Base-by-base conservation (phyloP, 2,329 filamentous ascomycete species). In the Exophiala xenobiotica region DNA sequence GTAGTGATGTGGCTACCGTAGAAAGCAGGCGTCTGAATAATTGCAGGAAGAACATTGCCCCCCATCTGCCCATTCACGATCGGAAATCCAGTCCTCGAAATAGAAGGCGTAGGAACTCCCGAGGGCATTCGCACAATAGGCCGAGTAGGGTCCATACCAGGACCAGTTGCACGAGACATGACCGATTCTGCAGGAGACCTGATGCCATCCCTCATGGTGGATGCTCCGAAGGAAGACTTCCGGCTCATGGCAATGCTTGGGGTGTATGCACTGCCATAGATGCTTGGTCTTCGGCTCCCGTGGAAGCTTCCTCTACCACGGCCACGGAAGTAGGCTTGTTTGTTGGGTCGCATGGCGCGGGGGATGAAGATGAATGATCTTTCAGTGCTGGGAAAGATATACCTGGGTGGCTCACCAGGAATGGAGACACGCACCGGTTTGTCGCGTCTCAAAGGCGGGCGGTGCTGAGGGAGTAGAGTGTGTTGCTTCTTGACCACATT, bases 341-440 rank as follows among this genome's bases (percentile, higher is more conserved):
- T 90, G 67, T 96, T 96, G 11, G 93, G 93, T 61, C 93, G 83
- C 74, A 96, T 80, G 8, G 92, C 92, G 60, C 93, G 82, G 9
- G 93, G 93, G 54, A 99, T 99, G 72, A 99, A 99, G 63, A 96
- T 95, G 69, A 99, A 99, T 0, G 93, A 97, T 59, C 93, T 80
- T 63, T 96, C 91, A 40, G 82, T 78, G 2, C 90, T 87, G 4
- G 93, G 93, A 70, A 93, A 96, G 54, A 96, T 91, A 69, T 96
- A 96, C 57, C 88, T 83, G 27, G 90, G 88, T 22, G 58, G 40
- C 57, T 87, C 80, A 22, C 87, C 79, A 1, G 93, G 92, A 35
- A 99, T 77, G 6, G 90, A 96, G 61, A 99, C 89, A 44, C 93
- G 86, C 33, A 97, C 93, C 6, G 93, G 93, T 68, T 97, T 99